Evolutionary conservation across 1,284 basidiomycete species (phyloP).

Genomic region (Tilletia caries): DNA sequence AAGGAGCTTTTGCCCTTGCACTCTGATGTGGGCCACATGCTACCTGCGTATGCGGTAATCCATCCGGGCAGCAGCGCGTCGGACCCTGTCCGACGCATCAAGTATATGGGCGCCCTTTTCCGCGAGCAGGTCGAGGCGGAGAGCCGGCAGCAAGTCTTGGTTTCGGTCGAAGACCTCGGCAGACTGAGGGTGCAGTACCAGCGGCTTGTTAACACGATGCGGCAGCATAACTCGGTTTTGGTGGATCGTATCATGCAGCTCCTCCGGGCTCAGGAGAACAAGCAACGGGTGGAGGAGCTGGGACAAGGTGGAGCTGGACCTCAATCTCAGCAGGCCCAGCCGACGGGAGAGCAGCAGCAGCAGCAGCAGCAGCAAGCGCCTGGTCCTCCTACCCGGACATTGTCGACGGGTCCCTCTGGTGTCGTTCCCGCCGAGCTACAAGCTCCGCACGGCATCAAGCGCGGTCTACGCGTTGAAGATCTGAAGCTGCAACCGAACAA

Average conservation of each 20-base stretch:
- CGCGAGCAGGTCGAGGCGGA: constrained; percentile 9
- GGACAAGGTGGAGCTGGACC: neutral
- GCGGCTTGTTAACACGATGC: constrained; percentile 7
- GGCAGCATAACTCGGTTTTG: neutral
- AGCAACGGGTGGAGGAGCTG: neutral
- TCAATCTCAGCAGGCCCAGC: constrained; percentile 1
- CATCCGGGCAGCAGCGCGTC: neutral
- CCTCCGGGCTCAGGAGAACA: neutral
- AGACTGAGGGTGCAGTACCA: constrained; percentile 1
- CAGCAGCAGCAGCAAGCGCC: constrained; percentile 19
- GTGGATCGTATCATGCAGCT: neutral
- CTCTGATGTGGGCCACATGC: neutral
- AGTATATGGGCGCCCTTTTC: neutral
- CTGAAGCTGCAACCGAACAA: constrained; percentile 48
- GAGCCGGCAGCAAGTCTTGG: neutral
- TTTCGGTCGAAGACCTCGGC: constrained; percentile 1
- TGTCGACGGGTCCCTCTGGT: neutral
- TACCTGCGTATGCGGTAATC: constrained; percentile 1
- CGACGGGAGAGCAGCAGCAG: constrained; percentile 11
- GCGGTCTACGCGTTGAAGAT: constrained; percentile 45
- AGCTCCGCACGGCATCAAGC: constrained; percentile 38
- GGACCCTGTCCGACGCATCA: constrained; percentile 2
- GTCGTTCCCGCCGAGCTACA: constrained; percentile 7
- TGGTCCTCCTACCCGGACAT: neutral
- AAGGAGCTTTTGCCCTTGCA: neutral